Percentiles rank a stretch among this genome's conserved stretches.
These are phyloP conservation scores for Coelastrella sp. DNA, from an alignment of 139 green algal species.

Conservation along the genomic window DNA sequence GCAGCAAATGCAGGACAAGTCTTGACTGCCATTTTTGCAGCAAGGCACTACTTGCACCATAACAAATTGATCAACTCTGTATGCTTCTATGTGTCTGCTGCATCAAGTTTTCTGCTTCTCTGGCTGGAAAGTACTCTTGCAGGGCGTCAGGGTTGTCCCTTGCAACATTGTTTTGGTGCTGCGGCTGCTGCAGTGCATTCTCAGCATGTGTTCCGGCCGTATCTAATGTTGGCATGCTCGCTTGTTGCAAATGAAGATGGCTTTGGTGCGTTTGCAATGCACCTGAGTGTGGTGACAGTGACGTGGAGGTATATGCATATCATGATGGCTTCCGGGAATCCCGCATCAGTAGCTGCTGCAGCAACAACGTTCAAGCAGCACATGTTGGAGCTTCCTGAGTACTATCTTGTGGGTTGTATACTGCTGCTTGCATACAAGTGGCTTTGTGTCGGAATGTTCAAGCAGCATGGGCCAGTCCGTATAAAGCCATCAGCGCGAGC, in stretches of 20 bases:
- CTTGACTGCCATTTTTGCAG: not conserved
- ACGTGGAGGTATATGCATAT: constrained; percentile 23
- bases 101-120: not conserved
- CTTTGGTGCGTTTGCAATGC: not conserved
- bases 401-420: not conserved
- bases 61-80: not conserved
- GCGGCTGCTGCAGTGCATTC: not conserved
- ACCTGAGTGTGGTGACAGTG: not conserved
- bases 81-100: not conserved
- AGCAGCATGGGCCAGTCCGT: too few species aligned
- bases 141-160: not conserved
- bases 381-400: not conserved
- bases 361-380: not conserved
- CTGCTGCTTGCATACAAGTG: constrained; percentile 16
- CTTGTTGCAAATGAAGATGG: constrained; percentile 10
- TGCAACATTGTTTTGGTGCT: constrained; percentile 1
- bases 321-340: not conserved
- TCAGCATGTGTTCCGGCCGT: constrained; percentile 14
- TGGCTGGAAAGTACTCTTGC: not conserved
- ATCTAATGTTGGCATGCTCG: constrained; percentile 9
- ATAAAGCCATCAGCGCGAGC: not conserved
- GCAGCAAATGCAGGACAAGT: not conserved
- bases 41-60: not conserved
- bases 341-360: not conserved
- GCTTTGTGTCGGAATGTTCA: not conserved